phyloP scores from a whole-genome alignment of 1,139 yeast genomes.

The Yamadazyma trypodendri region DNA sequence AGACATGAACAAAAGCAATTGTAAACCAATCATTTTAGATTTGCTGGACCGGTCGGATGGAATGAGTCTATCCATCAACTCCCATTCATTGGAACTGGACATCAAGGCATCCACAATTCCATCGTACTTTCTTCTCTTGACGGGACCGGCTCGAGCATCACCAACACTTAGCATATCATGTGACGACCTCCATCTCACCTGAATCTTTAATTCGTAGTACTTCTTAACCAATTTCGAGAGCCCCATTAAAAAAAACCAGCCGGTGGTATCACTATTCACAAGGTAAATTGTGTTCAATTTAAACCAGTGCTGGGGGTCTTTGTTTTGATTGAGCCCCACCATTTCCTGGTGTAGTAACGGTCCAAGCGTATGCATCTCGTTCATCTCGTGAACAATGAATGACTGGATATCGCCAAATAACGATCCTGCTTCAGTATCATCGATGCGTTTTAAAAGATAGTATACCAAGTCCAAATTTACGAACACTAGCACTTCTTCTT shows the following conservation, averaged over 20 bases:
- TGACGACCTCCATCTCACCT: neutral
- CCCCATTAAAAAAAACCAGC: slow-evolving; percentile 15
- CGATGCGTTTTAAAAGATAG: slow-evolving; percentile 1
- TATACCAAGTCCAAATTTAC: slow-evolving; percentile 13
- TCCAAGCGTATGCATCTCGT: slow-evolving; percentile 4
- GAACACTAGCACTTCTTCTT: slow-evolving; percentile 12
- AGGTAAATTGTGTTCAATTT: slow-evolving; percentile 13
- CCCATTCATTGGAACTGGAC: neutral
- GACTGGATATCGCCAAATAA: slow-evolving; percentile 1
- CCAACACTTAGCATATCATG: neutral
- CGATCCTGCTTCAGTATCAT: neutral
- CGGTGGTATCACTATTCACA: slow-evolving; percentile 7
- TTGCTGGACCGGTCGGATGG: neutral
- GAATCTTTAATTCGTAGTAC: slow-evolving; percentile 5
- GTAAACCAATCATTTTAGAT: slow-evolving; percentile 1
- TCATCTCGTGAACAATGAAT: slow-evolving; percentile 4
- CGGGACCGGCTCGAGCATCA: neutral
- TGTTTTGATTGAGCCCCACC: slow-evolving; percentile 7
- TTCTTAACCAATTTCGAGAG: slow-evolving; percentile 9
- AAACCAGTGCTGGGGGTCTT: slow-evolving; percentile 6
- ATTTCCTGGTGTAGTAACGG: slow-evolving; percentile 1
- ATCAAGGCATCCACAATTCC: neutral
- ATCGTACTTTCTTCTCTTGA: slow-evolving; percentile 1
- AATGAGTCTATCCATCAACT: neutral
- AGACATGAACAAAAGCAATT: slow-evolving; percentile 1